Evolutionary conservation across 1,284 basidiomycete genomes (phyloP), one percentile per base, ranked within the genome.

Genomic region (Microbotryum silenes-acaulis): DNA sequence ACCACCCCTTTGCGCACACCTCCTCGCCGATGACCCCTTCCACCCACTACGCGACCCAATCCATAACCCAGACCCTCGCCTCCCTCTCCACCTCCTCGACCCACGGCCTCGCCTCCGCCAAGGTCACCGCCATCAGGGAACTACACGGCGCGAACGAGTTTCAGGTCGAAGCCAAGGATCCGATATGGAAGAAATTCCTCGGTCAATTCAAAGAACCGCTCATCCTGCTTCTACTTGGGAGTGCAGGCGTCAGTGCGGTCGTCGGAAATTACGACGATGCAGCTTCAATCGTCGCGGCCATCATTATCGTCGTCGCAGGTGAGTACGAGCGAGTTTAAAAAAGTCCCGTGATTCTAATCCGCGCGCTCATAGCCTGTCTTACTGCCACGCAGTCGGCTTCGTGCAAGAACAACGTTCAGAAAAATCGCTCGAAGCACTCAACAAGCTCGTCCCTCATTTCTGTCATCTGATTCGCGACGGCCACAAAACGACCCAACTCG

Each of bases 251-350:
- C 46, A 93, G 89, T 71, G 86, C 88, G 4, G 72, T 93, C 53
- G 89, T 97, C 82, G 92, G 93, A 25, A 94, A 97, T 72, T 79
- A 88, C 49, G 92, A 97, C 74, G 94, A 97, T 72, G 93, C 94
- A 2, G 78, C 92, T 63, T 92, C 90, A 73, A 97, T 97, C 63
- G 86, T 89, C 6, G 81, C 94, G n/a, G 93, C 93, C 37, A 88
- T 97, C 23, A 76, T 88, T 31, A 97, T 97, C 63, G 93, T 97
- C 31, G 78, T 97, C 20, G 91, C 91, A 33, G 91, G 89, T 91
- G 67, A 73, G 82, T 75, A 12, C 9, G 8, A 21, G 8, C 16
- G 20, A 5, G 25, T 23, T 2, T 2, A 23, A 2, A 23, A 23
- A 23, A 2, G 2, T 23, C 23, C 23, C 23, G 23, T 23, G 2